phyloP scores from a whole-genome alignment of 805 yeast genomes.

The Lachancea nothofagi region DNA sequence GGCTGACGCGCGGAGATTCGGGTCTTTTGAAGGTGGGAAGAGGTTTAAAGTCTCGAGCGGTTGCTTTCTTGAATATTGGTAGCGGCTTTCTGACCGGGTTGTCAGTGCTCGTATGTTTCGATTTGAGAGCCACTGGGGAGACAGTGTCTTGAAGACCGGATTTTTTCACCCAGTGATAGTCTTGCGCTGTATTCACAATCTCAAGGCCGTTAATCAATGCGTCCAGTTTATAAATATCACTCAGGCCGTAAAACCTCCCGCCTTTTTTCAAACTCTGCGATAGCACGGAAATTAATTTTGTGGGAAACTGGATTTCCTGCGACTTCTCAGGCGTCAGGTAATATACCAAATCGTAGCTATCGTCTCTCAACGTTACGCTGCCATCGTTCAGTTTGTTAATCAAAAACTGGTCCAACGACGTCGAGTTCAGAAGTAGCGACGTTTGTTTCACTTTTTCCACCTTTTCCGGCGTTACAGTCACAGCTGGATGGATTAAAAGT shows the following conservation, averaged over 20 bases:
- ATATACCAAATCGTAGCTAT: conserved; percentile 40
- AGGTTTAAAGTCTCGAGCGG: conserved; percentile 11
- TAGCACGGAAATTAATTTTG: conserved; percentile 38
- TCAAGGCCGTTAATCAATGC: conserved; percentile 64
- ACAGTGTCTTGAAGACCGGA: conserved; percentile 29
- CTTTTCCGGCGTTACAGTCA: conserved; percentile 48
- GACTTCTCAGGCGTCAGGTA: conserved; percentile 54
- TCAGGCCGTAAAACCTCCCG: conserved; percentile 50
- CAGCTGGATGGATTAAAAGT: conserved; percentile 60
- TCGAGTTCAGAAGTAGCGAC: conserved; percentile 28
- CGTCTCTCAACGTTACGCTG: conserved; percentile 36
- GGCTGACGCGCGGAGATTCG: conserved; percentile 4
- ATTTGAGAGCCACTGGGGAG: conserved; percentile 33
- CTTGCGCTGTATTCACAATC: conserved; percentile 29
- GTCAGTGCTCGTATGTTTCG: conserved; percentile 13
- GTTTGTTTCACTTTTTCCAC: conserved; percentile 39
- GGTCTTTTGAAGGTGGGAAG: conserved; percentile 30
- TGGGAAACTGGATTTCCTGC: conserved; percentile 41
- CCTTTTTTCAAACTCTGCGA: conserved; percentile 36
- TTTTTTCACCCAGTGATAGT: conserved; percentile 53
- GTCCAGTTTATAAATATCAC: conserved; percentile 41
- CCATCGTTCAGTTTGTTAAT: conserved; percentile 53
- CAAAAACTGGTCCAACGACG: conserved; percentile 43
- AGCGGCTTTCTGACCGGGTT: conserved; percentile 19
- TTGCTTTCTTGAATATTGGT: conserved; percentile 24